These are phyloP conservation scores for Backusella liffmaniae DNA, from an alignment of 192 early-diverging fungal genomes.

Conservation along the genomic window DNA sequence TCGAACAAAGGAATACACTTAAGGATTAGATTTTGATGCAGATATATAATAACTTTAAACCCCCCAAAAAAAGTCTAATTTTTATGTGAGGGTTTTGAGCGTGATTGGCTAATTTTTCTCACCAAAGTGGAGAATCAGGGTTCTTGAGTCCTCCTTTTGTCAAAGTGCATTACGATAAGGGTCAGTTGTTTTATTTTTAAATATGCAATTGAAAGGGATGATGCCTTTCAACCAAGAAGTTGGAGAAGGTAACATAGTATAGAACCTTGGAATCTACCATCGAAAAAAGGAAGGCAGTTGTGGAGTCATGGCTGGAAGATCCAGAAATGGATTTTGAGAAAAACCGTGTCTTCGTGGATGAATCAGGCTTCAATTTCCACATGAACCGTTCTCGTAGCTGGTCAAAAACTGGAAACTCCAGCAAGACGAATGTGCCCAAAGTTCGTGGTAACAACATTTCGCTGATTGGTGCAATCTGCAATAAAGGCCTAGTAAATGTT, in stretches of 20 bases:
- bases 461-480: constrained; percentile 8
- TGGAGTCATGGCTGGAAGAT: neutral
- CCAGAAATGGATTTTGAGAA: constrained; percentile 23
- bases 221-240: neutral
- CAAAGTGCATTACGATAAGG: no score
- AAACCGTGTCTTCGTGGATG: constrained; percentile 28
- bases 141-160: no score
- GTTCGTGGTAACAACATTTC: neutral
- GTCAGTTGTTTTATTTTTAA: no score
- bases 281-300: neutral
- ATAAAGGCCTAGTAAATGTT: constrained; percentile 10
- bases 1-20: no score
- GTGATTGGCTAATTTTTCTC: no score
- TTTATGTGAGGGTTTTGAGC: no score
- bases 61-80: no score
- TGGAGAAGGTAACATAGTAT: neutral
- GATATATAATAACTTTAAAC: no score
- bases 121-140: no score
- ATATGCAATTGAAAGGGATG: no score
- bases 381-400: constrained; percentile 5
- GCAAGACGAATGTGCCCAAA: constrained; percentile 9
- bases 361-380: constrained; percentile 28
- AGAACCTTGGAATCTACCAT: neutral
- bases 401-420: neutral
- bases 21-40: no score